phyloP scores from a whole-genome alignment of 1,284 basidiomycete species.

The Stygiomarasmius scandens region DNA sequence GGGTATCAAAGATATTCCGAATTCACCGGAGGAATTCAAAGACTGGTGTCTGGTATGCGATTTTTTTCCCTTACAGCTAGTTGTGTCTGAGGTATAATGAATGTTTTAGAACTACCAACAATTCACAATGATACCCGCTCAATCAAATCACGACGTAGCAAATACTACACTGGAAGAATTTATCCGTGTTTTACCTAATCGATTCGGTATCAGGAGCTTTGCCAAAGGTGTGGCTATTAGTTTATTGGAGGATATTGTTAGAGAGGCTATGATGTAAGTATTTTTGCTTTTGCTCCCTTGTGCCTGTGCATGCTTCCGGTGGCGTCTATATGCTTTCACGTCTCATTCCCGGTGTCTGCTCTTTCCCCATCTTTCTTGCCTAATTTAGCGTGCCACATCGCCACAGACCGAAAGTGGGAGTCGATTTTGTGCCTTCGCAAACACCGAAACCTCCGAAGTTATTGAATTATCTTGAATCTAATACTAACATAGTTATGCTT shows the following conservation, averaged over 20 bases:
- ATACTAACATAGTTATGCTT: too few relatives aligned
- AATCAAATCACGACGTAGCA: slow-evolving; percentile 41
- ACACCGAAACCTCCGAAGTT: too few relatives aligned
- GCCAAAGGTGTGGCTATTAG: slow-evolving; percentile 31
- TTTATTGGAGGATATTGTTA: slow-evolving; percentile 40
- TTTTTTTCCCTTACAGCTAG: background rate
- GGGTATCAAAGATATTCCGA: slow-evolving; percentile 45
- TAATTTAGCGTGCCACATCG: too few relatives aligned
- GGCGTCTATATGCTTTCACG: too few relatives aligned
- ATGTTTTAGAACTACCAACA: slow-evolving; percentile 43
- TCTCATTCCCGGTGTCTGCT: too few relatives aligned
- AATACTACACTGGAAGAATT: slow-evolving; percentile 40
- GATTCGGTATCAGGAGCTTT: slow-evolving; percentile 38
- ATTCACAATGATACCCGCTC: slow-evolving; percentile 39
- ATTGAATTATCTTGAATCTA: too few relatives aligned
- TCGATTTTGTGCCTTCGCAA: too few relatives aligned
- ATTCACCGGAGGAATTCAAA: slow-evolving; percentile 35
- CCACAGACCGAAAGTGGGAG: too few relatives aligned
- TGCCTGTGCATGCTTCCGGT: too few relatives aligned
- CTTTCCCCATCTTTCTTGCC: too few relatives aligned
- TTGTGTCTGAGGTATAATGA: too few relatives aligned
- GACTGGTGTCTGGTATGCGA: slow-evolving; percentile 33
- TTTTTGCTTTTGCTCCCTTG: background rate
- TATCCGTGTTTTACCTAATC: slow-evolving; percentile 36
- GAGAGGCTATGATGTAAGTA: slow-evolving; percentile 47